These are phyloP conservation scores for Chaetomium fimeti DNA, from an alignment of 495 filamentous ascomycete species.

Conservation along the genomic window DNA sequence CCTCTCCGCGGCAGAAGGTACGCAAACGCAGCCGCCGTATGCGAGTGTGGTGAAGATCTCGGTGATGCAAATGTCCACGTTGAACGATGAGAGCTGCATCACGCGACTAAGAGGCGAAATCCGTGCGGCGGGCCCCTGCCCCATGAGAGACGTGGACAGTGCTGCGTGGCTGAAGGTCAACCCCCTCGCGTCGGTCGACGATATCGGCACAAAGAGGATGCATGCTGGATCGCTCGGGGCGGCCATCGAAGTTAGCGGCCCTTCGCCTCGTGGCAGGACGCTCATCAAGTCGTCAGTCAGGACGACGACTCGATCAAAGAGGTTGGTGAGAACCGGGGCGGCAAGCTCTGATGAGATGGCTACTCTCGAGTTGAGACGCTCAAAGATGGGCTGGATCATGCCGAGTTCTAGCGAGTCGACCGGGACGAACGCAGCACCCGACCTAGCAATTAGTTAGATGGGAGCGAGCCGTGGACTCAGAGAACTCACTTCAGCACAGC, in stretches of 20 bases:
- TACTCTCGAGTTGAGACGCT: conserved; percentile 41
- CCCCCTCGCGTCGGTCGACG: conserved; percentile 37
- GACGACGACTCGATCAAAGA: conserved; percentile 40
- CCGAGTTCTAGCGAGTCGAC: conserved; percentile 43
- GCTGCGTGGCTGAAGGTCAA: conserved; percentile 49
- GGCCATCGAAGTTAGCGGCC: conserved; percentile 40
- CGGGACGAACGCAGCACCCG: conserved; percentile 47
- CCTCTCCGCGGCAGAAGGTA: conserved; percentile 46
- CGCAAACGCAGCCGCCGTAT: conserved; percentile 50
- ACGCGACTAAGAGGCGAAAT: conserved; percentile 54
- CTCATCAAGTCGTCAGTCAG: conserved; percentile 36
- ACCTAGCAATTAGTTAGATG: conserved; percentile 27
- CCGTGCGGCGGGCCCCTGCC: conserved; percentile 50
- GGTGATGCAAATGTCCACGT: conserved; percentile 64
- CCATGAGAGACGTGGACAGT: conserved; percentile 43
- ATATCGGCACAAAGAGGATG: conserved; percentile 41
- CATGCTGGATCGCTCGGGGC: conserved; percentile 45
- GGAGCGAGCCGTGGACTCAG: not conserved
- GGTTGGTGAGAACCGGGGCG: conserved; percentile 36
- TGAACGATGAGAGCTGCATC: conserved; percentile 67
- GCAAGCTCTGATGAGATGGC: conserved; percentile 43
- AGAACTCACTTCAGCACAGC: conserved; percentile 45
- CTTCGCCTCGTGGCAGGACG: conserved; percentile 29
- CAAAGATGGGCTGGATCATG: conserved; percentile 44
- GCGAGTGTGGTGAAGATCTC: conserved; percentile 67